Base-by-base conservation (phyloP, 805 yeast species). In the Teunomyces atbi region DNA sequence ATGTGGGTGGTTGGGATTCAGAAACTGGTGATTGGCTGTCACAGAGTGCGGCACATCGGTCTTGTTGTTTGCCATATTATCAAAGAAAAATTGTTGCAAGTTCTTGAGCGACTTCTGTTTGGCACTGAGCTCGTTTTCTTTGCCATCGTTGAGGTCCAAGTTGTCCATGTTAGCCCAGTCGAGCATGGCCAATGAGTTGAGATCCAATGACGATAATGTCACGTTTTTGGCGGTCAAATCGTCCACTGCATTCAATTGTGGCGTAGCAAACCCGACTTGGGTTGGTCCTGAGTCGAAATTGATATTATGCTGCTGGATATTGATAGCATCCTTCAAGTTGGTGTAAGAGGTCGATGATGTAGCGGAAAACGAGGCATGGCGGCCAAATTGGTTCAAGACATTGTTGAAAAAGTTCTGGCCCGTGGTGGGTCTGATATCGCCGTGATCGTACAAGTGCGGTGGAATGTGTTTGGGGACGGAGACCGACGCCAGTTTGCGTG, bases 211-310 rank as follows among this genome's bases (percentile, higher is more conserved):
- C 26, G 54, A 47, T 26, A 67, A 58, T 51, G 61, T 51, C 8
- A 62, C 43, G 3, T 67, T 67, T 41, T 55, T 59, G 41, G 54
- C 58, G 32, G 68, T 65, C 44, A 66, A 62, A 18, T 74, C 52
- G 29, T 78, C 79, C 15, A 69, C 67, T 1, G 85, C 83, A 10
- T 73, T 57, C 38, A 82, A 57, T 61, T 89, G 96, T 2, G 96
- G 96, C 1, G 95, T 86, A 1, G 95, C 81, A 59, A 86, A 88
- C 2, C 84, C 87, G 20, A 86, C 90, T 56, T 86, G 89, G 37
- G 76, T 77, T 1, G 91, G 90, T 5, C 18, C 12, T 0, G 77
- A 78, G 32, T 75, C 78, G 3, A 78, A 68, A 16, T 36, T 41
- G 6, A 18, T 47, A 41, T 55, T 62, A 39, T 55, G 65, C 60